These are phyloP conservation scores for Suzukiozyma palmioleophila DNA, from an alignment of 1,139 yeast species.

Conservation along the genomic window DNA sequence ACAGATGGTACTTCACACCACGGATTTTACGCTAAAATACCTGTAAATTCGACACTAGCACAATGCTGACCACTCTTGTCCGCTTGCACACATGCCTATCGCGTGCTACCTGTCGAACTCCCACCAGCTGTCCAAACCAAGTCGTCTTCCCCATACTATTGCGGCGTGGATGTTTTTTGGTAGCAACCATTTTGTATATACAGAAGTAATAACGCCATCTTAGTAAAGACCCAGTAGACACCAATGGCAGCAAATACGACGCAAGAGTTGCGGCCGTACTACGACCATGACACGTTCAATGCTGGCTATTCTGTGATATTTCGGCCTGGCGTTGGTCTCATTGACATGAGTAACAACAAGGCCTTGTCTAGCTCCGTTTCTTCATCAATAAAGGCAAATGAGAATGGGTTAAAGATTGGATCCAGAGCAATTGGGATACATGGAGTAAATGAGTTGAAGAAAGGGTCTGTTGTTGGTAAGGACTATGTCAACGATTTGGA, in stretches of 20 bases:
- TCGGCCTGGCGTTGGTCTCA: conserved; percentile 58
- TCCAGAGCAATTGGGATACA: conserved; percentile 19
- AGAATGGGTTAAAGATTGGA: neutral
- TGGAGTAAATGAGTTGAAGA: conserved; percentile 12
- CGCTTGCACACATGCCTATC: too few species aligned
- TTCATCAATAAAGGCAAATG: conserved; percentile 10
- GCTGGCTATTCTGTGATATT: conserved; percentile 62
- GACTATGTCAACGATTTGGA: conserved; percentile 62
- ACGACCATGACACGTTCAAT: conserved; percentile 64
- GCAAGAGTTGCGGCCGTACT: conserved; percentile 57
- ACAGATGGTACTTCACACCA: too few species aligned
- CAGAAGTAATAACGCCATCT: conserved; percentile 2
- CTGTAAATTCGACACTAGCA: too few species aligned
- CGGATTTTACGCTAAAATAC: too few species aligned
- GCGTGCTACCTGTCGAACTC: too few species aligned
- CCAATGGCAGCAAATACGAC: conserved; percentile 1
- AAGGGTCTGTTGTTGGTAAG: conserved; percentile 24
- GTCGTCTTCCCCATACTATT: neutral
- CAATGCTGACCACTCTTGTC: too few species aligned
- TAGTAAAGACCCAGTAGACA: neutral
- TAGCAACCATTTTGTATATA: neutral
- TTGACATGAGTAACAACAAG: conserved; percentile 33
- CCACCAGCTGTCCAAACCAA: too few species aligned
- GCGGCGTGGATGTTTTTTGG: neutral
- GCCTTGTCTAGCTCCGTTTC: conserved; percentile 23